Evolutionary conservation across 1,284 basidiomycete genomes (phyloP), one percentile per base, ranked within the genome.

Genomic region (Pseudozyma thailandica): DNA sequence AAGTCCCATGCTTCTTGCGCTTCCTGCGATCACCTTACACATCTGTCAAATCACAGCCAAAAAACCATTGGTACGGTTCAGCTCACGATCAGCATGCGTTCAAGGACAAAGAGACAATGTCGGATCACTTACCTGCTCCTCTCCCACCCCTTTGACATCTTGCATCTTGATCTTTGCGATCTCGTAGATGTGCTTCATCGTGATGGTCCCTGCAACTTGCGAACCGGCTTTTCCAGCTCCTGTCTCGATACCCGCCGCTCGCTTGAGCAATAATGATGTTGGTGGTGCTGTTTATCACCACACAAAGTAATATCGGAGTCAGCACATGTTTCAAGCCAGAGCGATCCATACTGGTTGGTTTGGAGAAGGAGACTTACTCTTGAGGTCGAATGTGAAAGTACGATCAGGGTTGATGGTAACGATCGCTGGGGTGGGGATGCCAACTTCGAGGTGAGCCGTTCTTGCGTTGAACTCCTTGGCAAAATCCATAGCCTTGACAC

Each of bases 401-500:
- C 94, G 90, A 86, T 99, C 96, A 53, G 95, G 92, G 79, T 92
- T 90, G 76, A 98, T 91, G 58, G 90, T 92, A 81, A 99, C 94
- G 62, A 91, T 85, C 15, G 94, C 94, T 10, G 95, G 95, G 37
- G 89, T 89, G 2, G 96, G 95, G 15, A 92, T 88, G 38, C 93
- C 93, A 18, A 91, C 89, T 75, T 91, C 89, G 57, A 96, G 88
- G 82, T 94, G 91, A 20, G 92, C 91, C 88, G 90, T 55, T 92
- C 93, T 84, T 93, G 75, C 80, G 60, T 82, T 82, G 63, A 82
- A 82, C 45, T 79, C 74, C 48, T 98, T 98, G 86, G 94, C 96
- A 83, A 98, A 99, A 86, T 99, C 96, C 90, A 98, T 98, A 18
- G 94, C 95, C 85, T 98, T 98, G 74, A 99, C 94, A 79, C 96